Evolutionary conservation across 495 filamentous ascomycete genomes (phyloP).

Genomic region (Tuber magnatum): DNA sequence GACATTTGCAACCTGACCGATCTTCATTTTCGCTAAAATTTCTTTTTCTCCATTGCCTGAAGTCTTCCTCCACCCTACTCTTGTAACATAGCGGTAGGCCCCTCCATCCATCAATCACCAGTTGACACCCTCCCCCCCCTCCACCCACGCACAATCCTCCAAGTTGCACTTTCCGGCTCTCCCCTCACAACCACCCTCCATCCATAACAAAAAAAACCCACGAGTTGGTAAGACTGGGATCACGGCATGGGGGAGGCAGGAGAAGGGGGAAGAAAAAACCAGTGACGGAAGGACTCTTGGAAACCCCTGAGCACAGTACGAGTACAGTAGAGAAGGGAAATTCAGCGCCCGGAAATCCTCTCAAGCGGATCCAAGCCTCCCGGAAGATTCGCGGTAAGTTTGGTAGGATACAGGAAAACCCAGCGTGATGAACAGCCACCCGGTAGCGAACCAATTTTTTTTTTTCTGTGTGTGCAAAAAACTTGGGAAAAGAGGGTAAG

Average conservation of each 20-base stretch:
- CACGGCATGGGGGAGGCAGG: not conserved
- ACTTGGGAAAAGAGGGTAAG: not conserved
- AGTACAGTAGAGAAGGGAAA: not conserved
- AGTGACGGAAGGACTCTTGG: not conserved
- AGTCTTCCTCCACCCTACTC: not conserved
- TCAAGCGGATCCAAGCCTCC: not conserved
- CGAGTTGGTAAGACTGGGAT: not conserved
- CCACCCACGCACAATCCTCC: not conserved
- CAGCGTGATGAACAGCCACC: not conserved
- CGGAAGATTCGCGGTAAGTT: not conserved
- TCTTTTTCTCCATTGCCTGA: not conserved
- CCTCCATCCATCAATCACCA: not conserved
- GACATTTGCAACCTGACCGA: not conserved
- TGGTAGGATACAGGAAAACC: not conserved
- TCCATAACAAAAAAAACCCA: not conserved
- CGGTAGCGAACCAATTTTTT: not conserved
- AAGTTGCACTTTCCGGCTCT: not conserved
- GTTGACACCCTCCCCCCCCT: not conserved
- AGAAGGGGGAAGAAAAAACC: not conserved
- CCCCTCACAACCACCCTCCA: not conserved
- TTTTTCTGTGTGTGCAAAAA: not conserved
- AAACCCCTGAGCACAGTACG: not conserved
- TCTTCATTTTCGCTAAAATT: slow-evolving; percentile 2
- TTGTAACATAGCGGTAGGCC: not conserved
- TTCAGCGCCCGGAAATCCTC: not conserved